Evolutionary conservation across 2,329 filamentous ascomycete species (phyloP).

Genomic region (Aspergillus novoparasiticus): DNA sequence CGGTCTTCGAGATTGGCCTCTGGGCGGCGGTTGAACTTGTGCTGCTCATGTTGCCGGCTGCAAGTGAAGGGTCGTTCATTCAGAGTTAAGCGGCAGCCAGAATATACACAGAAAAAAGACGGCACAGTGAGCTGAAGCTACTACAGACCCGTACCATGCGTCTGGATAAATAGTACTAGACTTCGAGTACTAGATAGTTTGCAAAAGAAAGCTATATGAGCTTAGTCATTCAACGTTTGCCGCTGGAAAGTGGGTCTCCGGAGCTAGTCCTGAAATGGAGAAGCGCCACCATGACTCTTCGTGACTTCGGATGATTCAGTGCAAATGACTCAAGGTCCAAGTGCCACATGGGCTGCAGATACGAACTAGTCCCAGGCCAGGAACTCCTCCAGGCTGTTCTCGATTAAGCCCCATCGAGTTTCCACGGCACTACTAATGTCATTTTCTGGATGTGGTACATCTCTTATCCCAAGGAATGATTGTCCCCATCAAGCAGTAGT

Average conservation of each 20-base stretch:
- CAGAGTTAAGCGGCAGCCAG: neutral
- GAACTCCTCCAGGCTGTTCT: neutral
- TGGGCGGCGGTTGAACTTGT: slow-evolving; percentile 44
- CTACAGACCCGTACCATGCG: too few species aligned
- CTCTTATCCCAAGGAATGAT: neutral
- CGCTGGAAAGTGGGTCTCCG: neutral
- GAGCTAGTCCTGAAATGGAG: neutral
- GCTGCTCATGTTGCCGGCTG: slow-evolving; percentile 39
- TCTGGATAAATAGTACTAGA: neutral
- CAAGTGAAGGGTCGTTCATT: neutral
- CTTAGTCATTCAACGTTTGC: neutral
- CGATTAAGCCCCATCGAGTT: neutral
- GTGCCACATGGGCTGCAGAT: neutral
- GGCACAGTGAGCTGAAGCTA: neutral
- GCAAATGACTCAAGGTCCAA: neutral
- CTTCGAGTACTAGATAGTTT: neutral
- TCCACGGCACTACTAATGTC: neutral
- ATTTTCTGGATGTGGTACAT: neutral
- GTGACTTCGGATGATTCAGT: neutral
- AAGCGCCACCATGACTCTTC: neutral
- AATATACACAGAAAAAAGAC: neutral
- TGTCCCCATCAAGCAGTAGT: neutral
- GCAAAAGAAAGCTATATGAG: neutral
- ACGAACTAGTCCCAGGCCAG: neutral
- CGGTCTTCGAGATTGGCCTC: slow-evolving; percentile 67